A percentile compares a stretch with the other conserved stretches of the same genome.
Conservation (phyloP, 78 protist genomes). For the Paratrimastix pyriformis region DNA sequence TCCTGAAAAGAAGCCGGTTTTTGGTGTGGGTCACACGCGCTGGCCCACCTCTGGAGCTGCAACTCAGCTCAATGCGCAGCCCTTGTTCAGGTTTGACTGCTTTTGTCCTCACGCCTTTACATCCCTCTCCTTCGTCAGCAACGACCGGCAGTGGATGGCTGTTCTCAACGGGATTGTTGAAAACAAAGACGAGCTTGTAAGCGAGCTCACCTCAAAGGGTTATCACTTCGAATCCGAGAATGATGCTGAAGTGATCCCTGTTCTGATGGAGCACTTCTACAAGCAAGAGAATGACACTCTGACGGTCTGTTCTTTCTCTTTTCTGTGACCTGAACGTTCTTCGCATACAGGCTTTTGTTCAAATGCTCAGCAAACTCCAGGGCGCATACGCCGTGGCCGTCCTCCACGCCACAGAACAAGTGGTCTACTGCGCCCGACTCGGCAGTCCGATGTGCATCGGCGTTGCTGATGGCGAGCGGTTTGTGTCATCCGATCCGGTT, state of each 20-base stretch:
- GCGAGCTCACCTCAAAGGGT: background rate
- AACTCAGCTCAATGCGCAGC: background rate
- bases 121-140: background rate
- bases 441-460: background rate
- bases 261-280: background rate
- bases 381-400: constrained; percentile 6
- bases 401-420: background rate
- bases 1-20: background rate
- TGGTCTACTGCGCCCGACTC: background rate
- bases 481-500: constrained; percentile 1
- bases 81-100: no score
- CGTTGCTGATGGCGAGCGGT: background rate
- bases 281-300: background rate
- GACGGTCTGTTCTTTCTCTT: background rate
- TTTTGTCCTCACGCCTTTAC: no score
- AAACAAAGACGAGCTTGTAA: background rate
- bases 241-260: constrained; percentile 9
- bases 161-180: background rate
- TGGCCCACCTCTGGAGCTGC: constrained; percentile 7
- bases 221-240: constrained; percentile 1
- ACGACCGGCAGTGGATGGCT: background rate
- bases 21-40: background rate
- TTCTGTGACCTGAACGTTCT: background rate
- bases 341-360: background rate
- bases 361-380: no score